Percentiles rank a stretch among this genome's conserved stretches.
These are phyloP conservation scores for Yamadazyma paraphyllophila DNA, from an alignment of 805 yeast genomes.

Conservation along the genomic window DNA sequence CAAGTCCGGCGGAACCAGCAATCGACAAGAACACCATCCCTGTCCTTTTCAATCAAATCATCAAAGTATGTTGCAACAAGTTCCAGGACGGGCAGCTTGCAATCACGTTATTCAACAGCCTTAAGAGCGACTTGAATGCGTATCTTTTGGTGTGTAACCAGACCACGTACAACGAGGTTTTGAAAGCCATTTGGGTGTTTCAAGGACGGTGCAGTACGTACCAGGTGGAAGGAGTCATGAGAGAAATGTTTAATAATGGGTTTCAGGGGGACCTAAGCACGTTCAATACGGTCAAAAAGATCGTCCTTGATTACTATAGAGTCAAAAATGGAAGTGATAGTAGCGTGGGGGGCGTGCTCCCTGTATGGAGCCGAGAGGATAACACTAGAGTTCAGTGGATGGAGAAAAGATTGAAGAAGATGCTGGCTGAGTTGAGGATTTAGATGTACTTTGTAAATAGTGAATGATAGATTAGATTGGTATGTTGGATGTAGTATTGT, in stretches of 20 bases:
- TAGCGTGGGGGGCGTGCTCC: slow-evolving; percentile 19
- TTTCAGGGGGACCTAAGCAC: slow-evolving; percentile 37
- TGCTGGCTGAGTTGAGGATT: neutral
- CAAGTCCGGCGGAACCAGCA: slow-evolving; percentile 17
- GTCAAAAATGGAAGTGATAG: slow-evolving; percentile 28
- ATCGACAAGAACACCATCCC: slow-evolving; percentile 37
- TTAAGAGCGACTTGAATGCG: slow-evolving; percentile 31
- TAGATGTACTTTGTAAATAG: neutral
- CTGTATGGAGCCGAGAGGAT: slow-evolving; percentile 39
- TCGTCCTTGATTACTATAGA: slow-evolving; percentile 32
- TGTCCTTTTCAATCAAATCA: slow-evolving; percentile 30
- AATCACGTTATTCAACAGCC: slow-evolving; percentile 32
- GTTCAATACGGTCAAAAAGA: slow-evolving; percentile 32
- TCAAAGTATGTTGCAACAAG: slow-evolving; percentile 23
- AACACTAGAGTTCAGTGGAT: slow-evolving; percentile 24
- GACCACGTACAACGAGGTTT: slow-evolving; percentile 39
- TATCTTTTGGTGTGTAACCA: slow-evolving; percentile 39
- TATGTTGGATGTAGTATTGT: too few relatives aligned
- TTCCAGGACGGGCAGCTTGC: slow-evolving; percentile 37
- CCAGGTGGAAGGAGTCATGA: slow-evolving; percentile 30
- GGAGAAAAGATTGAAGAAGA: slow-evolving; percentile 5
- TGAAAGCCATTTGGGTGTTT: slow-evolving; percentile 36
- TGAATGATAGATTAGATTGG: too few relatives aligned
- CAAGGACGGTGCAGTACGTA: slow-evolving; percentile 35
- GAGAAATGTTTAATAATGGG: slow-evolving; percentile 43